phyloP scores from a whole-genome alignment of 345 rosid species.

The Syzygium grande region DNA sequence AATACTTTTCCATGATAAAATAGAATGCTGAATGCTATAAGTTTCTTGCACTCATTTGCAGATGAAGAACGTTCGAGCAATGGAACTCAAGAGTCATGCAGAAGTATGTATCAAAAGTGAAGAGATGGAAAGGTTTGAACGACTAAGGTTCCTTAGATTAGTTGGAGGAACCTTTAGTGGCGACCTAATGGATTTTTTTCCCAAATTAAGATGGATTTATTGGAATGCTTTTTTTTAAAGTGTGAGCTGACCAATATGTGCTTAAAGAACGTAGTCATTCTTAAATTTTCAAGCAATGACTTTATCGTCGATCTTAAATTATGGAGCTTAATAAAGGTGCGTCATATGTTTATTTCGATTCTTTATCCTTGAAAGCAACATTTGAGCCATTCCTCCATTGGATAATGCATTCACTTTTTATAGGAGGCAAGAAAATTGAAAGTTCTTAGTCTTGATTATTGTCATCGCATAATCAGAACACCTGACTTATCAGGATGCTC shows the following conservation, averaged over 20 bases:
- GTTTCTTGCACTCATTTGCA: not conserved
- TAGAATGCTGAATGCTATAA: not conserved
- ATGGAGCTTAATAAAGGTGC: not conserved
- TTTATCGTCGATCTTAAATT: not conserved
- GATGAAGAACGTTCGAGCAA: not conserved
- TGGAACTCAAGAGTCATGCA: rapidly evolving
- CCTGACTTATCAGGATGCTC: not conserved
- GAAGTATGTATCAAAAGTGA: rapidly evolving
- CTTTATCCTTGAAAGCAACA: not conserved
- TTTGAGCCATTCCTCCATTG: not conserved
- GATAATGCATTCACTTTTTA: not conserved
- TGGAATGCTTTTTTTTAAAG: not conserved
- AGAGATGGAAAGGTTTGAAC: not conserved
- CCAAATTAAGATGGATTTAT: not conserved
- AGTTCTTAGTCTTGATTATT: rapidly evolving
- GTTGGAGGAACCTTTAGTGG: rapidly evolving
- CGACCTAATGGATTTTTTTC: not conserved
- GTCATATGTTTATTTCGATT: not conserved
- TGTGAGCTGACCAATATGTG: not conserved
- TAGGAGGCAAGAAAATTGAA: not conserved
- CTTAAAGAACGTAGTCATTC: not conserved
- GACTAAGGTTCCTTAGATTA: not conserved
- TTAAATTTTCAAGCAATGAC: not conserved
- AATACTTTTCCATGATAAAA: not conserved
- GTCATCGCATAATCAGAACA: not conserved